These are phyloP conservation scores for Diaporthe ampelina DNA, from an alignment of 2,329 filamentous ascomycete genomes.

Conservation along the genomic window DNA sequence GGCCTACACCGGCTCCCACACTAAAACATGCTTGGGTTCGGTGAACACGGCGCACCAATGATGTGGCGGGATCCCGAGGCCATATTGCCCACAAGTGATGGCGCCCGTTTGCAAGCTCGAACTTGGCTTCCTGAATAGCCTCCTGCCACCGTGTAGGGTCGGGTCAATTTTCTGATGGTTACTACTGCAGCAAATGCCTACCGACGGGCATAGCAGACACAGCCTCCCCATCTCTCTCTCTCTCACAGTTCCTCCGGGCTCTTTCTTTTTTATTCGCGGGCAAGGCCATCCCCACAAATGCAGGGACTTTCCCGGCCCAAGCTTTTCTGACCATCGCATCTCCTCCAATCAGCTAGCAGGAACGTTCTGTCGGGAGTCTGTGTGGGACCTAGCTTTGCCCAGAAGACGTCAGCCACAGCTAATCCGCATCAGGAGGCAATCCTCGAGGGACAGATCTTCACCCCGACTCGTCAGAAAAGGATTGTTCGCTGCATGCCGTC, in stretches of 20 bases:
- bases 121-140: not conserved
- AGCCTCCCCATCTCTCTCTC: constrained; percentile 42
- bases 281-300: constrained; percentile 32
- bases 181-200: constrained; percentile 3
- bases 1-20: constrained; percentile 23
- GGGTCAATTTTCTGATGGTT: not conserved
- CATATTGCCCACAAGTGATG: not conserved
- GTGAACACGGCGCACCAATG: constrained; percentile 18
- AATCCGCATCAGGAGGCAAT: constrained; percentile 41
- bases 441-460: constrained; percentile 41
- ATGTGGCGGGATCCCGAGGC: not conserved
- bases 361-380: constrained; percentile 27
- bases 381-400: constrained; percentile 24
- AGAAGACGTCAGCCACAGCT: constrained; percentile 40
- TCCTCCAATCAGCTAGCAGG: constrained; percentile 38
- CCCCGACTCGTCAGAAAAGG: constrained; percentile 29
- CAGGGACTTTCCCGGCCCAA: constrained; percentile 28
- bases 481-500: constrained; percentile 29
- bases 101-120: constrained; percentile 17
- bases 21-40: constrained; percentile 24
- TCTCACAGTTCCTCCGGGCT: constrained; percentile 16
- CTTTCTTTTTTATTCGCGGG: constrained; percentile 44
- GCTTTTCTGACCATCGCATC: constrained; percentile 36
- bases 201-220: not conserved
- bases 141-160: not conserved